Conservation (phyloP, 2,329 filamentous ascomycete species). For the Aspergillus ustus region DNA sequence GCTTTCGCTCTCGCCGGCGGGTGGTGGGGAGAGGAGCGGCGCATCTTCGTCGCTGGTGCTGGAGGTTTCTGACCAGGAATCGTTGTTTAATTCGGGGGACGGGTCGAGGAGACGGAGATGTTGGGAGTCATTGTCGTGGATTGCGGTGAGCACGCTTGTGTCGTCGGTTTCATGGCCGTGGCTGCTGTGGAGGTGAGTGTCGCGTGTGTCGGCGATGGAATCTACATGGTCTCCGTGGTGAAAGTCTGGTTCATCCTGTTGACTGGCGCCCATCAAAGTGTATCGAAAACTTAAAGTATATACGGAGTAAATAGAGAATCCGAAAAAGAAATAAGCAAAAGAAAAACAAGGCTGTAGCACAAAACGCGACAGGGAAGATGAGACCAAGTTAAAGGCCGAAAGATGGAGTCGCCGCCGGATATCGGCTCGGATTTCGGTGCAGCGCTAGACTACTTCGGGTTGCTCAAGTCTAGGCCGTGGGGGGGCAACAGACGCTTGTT, state of each 20-base stretch:
- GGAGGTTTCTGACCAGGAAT: conserved; percentile 22
- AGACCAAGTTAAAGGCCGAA: background rate
- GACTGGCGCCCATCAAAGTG: conserved; percentile 22
- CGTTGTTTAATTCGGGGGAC: conserved; percentile 21
- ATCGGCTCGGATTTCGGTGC: conserved; percentile 1
- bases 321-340: background rate
- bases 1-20: background rate
- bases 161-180: conserved; percentile 23
- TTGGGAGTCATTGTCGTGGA: conserved; percentile 18
- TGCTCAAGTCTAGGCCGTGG: conserved; percentile 5
- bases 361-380: background rate
- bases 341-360: background rate
- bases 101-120: conserved; percentile 17
- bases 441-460: conserved; percentile 18
- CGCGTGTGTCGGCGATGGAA: background rate
- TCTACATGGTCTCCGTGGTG: conserved; percentile 23
- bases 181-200: background rate
- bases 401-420: background rate
- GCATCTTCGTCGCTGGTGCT: conserved; percentile 22
- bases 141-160: conserved; percentile 25
- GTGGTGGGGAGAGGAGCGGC: conserved; percentile 6
- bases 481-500: background rate
- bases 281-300: background rate
- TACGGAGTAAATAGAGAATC: background rate
- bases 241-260: conserved; percentile 10